Evolutionary conservation across 208 protist species (phyloP).

Genomic region (Herpetomonas samuelpessoai): DNA sequence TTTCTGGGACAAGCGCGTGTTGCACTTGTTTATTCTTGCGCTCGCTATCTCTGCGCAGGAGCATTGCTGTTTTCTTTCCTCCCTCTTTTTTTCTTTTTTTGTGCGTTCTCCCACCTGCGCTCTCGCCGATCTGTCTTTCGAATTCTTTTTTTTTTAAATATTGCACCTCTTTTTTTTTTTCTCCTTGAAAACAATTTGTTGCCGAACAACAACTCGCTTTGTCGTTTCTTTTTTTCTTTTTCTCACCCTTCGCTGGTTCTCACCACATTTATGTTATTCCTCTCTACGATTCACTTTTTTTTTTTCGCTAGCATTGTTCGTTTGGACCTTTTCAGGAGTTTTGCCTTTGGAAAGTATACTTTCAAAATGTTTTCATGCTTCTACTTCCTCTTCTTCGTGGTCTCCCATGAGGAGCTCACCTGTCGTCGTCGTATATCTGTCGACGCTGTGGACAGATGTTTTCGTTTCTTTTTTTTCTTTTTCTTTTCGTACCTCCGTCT

Average conservation of each 20-base stretch:
- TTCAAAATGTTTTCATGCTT: no score
- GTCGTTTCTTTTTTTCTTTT: slow-evolving; percentile 9
- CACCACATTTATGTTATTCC: background rate
- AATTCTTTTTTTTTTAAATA: no score
- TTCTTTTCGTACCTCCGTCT: background rate
- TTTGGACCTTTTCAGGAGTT: no score
- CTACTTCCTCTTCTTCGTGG: no score
- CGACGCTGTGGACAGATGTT: background rate
- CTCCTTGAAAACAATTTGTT: background rate
- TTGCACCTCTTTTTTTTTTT: no score
- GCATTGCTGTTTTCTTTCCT: slow-evolving; percentile 5
- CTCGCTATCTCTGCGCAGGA: background rate
- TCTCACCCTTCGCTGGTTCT: slow-evolving; percentile 1
- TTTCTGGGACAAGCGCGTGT: background rate
- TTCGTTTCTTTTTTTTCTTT: background rate
- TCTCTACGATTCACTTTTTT: background rate
- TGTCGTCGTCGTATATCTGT: background rate
- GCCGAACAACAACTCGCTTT: slow-evolving; percentile 5
- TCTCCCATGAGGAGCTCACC: background rate
- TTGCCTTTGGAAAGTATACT: no score
- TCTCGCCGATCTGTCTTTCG: no score
- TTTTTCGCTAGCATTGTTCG: background rate
- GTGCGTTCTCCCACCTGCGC: background rate
- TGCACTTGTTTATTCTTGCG: slow-evolving; percentile 2
- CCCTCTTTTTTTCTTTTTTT: slow-evolving; percentile 1